Evolutionary conservation across 2,329 filamentous ascomycete species (phyloP).

Genomic region (Didymella pinodella): DNA sequence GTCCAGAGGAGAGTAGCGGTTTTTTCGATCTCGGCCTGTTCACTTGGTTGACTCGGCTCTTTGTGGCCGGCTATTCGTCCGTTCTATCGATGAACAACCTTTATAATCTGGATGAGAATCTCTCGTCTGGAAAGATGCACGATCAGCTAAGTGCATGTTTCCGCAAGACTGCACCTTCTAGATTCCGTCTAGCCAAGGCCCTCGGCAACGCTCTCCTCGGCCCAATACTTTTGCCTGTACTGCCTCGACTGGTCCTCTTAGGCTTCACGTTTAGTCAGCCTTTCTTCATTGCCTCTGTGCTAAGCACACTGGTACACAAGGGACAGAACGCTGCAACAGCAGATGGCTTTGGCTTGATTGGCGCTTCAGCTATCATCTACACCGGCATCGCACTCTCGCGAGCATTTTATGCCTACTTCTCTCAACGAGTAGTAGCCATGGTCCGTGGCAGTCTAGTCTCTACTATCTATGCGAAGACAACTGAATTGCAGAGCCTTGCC

Average conservation of each 20-base stretch:
- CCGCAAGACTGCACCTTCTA: neutral
- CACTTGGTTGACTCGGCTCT: neutral
- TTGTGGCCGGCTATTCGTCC: neutral
- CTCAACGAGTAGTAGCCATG: neutral
- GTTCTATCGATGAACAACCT: neutral
- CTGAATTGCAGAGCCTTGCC: neutral
- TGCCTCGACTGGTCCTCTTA: neutral
- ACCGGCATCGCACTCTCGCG: neutral
- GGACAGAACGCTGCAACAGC: neutral
- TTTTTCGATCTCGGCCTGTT: neutral
- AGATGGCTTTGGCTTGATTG: neutral
- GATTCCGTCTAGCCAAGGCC: neutral
- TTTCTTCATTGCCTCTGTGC: neutral
- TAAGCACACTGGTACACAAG: neutral
- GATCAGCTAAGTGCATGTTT: neutral
- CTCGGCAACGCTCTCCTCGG: neutral
- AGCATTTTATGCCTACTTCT: neutral
- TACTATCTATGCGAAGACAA: neutral
- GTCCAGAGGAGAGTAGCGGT: neutral
- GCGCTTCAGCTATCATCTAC: neutral
- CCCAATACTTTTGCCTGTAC: neutral
- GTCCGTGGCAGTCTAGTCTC: neutral
- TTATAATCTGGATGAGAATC: neutral
- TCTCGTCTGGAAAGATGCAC: neutral
- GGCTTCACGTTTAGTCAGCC: neutral